phyloP scores from a whole-genome alignment of 352 stramenopile genomes.

The Pythium oligandrum region DNA sequence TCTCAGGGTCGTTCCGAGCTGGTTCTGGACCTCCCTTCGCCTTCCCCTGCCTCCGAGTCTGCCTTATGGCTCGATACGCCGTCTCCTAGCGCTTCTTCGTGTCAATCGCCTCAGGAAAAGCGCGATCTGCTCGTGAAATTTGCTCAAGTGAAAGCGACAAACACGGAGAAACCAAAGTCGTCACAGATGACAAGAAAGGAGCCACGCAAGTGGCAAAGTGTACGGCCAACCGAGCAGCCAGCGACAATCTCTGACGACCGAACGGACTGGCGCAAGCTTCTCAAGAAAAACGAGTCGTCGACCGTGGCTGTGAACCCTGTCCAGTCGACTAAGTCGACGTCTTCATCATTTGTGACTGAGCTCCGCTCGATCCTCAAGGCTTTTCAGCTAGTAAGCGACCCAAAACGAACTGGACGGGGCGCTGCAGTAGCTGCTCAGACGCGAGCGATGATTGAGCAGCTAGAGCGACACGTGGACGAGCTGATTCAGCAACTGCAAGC shows the following conservation, averaged over 20 bases:
- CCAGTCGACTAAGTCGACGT: too few species aligned
- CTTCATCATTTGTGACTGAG: slow-evolving; percentile 31
- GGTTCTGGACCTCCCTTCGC: slow-evolving; percentile 4
- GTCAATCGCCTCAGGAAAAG: slow-evolving; percentile 29
- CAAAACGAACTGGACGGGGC: not conserved
- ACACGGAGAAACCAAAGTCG: not conserved
- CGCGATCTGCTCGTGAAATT: slow-evolving; percentile 21
- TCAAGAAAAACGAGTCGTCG: slow-evolving; percentile 27
- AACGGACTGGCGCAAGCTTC: slow-evolving; percentile 61
- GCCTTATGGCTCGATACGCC: slow-evolving; percentile 15
- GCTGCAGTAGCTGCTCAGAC: not conserved
- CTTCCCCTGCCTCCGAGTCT: slow-evolving; percentile 1
- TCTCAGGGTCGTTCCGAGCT: not conserved
- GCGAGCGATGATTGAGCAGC: slow-evolving; percentile 28
- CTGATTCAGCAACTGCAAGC: slow-evolving; percentile 31
- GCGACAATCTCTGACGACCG: slow-evolving; percentile 53
- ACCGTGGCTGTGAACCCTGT: too few species aligned
- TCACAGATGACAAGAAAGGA: not conserved
- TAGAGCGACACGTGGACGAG: slow-evolving; percentile 52
- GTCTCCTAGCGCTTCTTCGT: slow-evolving; percentile 3
- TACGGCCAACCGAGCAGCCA: slow-evolving; percentile 38
- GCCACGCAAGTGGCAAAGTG: slow-evolving; percentile 26
- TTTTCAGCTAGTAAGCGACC: slow-evolving; percentile 26
- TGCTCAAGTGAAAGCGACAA: slow-evolving; percentile 1
- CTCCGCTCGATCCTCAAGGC: slow-evolving; percentile 45